These are phyloP conservation scores for Podospora pseudopauciseta DNA, from an alignment of 495 filamentous ascomycete genomes.

Conservation along the genomic window DNA sequence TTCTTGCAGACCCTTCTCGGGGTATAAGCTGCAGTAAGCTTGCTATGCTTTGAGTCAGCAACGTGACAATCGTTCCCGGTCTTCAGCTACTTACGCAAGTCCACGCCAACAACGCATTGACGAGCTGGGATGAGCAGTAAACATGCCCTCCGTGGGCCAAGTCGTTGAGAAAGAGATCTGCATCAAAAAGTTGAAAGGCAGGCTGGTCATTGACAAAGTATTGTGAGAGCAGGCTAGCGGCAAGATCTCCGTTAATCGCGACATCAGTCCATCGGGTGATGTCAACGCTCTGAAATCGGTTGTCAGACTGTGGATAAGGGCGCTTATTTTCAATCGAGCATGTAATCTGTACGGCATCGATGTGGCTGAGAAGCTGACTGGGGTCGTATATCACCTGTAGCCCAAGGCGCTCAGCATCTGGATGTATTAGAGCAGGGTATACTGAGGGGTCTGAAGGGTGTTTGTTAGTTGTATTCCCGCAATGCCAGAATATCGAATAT, in stretches of 20 bases:
- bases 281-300: neutral
- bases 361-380: neutral
- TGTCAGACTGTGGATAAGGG: neutral
- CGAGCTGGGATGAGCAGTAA: neutral
- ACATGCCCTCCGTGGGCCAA: neutral
- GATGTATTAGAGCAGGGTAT: neutral
- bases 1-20: neutral
- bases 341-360: neutral
- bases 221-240: neutral
- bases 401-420: slow-evolving; percentile 4
- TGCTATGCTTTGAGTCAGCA: neutral
- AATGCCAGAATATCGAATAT: neutral
- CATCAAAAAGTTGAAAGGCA: neutral
- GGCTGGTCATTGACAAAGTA: neutral
- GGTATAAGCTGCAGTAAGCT: neutral
- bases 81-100: neutral
- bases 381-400: neutral
- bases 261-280: neutral
- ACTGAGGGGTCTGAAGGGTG: neutral
- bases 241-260: neutral
- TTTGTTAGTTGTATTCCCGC: neutral
- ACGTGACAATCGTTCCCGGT: neutral
- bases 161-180: neutral
- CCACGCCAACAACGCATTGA: neutral
- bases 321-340: neutral